Conservation (phyloP, 768 basidiomycete species). For the Lepiota brunneoincarnata region DNA sequence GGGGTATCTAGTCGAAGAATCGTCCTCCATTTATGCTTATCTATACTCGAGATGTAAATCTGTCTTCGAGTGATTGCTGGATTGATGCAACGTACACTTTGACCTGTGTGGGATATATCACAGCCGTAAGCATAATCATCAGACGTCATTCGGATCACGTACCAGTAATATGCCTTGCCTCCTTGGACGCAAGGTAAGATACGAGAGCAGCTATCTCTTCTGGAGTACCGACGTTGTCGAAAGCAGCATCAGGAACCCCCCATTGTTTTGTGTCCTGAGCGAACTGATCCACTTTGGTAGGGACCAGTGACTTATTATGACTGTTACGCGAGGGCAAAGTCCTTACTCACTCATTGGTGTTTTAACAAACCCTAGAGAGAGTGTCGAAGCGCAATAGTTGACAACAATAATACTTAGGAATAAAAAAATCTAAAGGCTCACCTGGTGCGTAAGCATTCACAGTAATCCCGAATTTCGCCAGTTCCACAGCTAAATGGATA, state of each 20-base stretch:
- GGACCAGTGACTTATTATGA: conserved; percentile 40
- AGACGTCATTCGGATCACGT: neutral
- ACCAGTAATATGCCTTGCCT: conserved; percentile 19
- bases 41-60: neutral
- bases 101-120: neutral
- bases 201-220: conserved; percentile 19
- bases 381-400: neutral
- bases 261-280: conserved; percentile 25
- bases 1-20: conserved; percentile 1
- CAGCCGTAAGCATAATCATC: no score
- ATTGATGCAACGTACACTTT: neutral
- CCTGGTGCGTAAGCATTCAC: conserved; percentile 43
- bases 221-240: conserved; percentile 5
- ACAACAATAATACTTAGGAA: neutral
- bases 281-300: conserved; percentile 19
- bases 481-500: conserved; percentile 28
- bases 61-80: neutral
- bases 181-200: conserved; percentile 20
- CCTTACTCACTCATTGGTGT: neutral
- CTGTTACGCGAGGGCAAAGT: conserved; percentile 14
- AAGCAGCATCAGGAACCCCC: conserved; percentile 19
- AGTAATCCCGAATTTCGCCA: conserved; percentile 35
- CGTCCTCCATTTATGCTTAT: conserved; percentile 7
- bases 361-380: neutral
- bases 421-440: neutral